Percentiles rank a stretch among this genome's conserved stretches.
These are phyloP conservation scores for Sugiyamaella qingdaonensis DNA, from an alignment of 805 yeast genomes.

Conservation along the genomic window DNA sequence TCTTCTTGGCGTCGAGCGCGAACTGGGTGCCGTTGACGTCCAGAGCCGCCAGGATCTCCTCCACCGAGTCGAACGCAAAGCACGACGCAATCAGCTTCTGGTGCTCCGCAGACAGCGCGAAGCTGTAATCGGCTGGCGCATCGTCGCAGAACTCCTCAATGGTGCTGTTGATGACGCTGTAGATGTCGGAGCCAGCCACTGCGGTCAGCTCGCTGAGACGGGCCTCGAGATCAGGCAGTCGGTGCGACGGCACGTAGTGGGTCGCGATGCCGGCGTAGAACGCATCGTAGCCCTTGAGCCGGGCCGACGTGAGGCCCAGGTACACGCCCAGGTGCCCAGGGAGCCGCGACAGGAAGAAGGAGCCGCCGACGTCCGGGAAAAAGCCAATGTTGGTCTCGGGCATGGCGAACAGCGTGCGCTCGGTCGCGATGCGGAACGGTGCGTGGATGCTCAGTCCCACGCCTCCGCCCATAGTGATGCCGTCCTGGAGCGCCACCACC, in stretches of 20 bases:
- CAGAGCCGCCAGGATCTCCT: slow-evolving; percentile 53
- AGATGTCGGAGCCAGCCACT: slow-evolving; percentile 31
- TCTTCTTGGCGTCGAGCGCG: slow-evolving; percentile 54
- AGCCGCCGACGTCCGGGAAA: slow-evolving; percentile 93
- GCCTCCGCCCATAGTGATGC: slow-evolving; percentile 98
- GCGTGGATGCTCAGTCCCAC: slow-evolving; percentile 88
- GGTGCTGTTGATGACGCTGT: slow-evolving; percentile 59
- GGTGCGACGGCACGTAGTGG: slow-evolving; percentile 72
- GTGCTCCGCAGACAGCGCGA: slow-evolving; percentile 52
- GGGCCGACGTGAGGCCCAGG: slow-evolving; percentile 80
- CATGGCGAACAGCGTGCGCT: slow-evolving; percentile 89
- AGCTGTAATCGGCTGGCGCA: slow-evolving; percentile 58
- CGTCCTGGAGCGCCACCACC: slow-evolving; percentile 78
- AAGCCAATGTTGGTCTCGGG: slow-evolving; percentile 97
- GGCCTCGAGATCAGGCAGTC: slow-evolving; percentile 55
- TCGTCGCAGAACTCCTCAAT: slow-evolving; percentile 75
- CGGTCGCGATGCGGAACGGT: slow-evolving; percentile 92
- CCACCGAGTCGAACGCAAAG: slow-evolving; percentile 50
- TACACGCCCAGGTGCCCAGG: slow-evolving; percentile 83
- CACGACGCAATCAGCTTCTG: slow-evolving; percentile 63
- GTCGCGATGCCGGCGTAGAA: slow-evolving; percentile 83
- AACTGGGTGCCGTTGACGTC: slow-evolving; percentile 57
- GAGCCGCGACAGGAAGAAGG: slow-evolving; percentile 79
- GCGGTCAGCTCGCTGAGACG: slow-evolving; percentile 56
- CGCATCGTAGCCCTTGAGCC: slow-evolving; percentile 73